Evolutionary conservation across 345 rosid genomes (phyloP).

Genomic region (Camelina neglecta): DNA sequence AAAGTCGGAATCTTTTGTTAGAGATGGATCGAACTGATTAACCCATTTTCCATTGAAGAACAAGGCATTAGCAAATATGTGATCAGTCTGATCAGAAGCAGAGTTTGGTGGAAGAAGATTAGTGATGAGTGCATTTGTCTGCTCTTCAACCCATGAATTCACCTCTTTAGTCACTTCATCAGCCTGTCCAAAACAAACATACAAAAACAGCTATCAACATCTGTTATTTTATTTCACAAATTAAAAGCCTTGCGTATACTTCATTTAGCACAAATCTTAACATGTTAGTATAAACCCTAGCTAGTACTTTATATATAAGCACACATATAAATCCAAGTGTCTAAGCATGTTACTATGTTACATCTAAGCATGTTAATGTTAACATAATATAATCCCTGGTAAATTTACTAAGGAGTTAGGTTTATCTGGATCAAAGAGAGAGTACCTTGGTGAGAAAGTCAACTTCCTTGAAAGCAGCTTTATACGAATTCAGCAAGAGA

Average conservation of each 20-base stretch:
- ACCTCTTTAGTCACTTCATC: slow-evolving; percentile 58
- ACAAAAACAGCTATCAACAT: neutral
- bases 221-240: neutral
- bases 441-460: slow-evolving; percentile 75
- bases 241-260: neutral
- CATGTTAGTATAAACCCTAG: neutral
- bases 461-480: slow-evolving; percentile 59
- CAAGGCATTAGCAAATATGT: slow-evolving; percentile 32
- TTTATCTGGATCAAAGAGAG: neutral
- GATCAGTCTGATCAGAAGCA: slow-evolving; percentile 9
- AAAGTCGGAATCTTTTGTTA: slow-evolving; percentile 24
- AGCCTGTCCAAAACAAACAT: slow-evolving; percentile 48
- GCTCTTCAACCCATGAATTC: slow-evolving; percentile 65
- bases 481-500: slow-evolving; percentile 54
- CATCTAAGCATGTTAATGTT: neutral
- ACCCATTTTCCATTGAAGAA: slow-evolving; percentile 35
- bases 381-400: neutral
- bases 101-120: slow-evolving; percentile 14
- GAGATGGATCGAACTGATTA: neutral
- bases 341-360: too few species aligned
- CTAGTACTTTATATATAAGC: neutral
- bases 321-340: neutral
- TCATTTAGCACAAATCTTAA: neutral
- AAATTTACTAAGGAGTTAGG: neutral
- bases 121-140: slow-evolving; percentile 37